Percentiles rank a stretch among this genome's conserved stretches.
Evolutionary conservation across 2,329 filamentous ascomycete species (phyloP).

Genomic region (Colletotrichum salicis): DNA sequence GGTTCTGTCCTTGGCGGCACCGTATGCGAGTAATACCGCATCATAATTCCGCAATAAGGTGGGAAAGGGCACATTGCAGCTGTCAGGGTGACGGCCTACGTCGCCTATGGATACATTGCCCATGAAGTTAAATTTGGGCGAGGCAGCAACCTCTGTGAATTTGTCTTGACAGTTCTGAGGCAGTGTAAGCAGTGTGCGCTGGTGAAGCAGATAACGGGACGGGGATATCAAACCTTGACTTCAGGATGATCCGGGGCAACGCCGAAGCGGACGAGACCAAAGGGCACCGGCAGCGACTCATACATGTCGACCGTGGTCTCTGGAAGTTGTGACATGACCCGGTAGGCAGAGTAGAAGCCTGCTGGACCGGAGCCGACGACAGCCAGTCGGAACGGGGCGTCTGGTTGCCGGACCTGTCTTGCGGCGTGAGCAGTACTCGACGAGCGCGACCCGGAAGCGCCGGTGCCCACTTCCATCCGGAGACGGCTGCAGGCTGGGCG

Average conservation of each 20-base stretch:
- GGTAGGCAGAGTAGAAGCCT: conserved; percentile 93
- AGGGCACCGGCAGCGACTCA: conserved; percentile 91
- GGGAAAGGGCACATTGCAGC: conserved; percentile 70
- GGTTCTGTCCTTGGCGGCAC: conserved; percentile 83
- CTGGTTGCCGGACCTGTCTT: conserved; percentile 30
- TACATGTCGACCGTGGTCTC: conserved; percentile 91
- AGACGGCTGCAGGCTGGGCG: not conserved
- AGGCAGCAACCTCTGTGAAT: conserved; percentile 87
- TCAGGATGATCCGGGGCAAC: conserved; percentile 99
- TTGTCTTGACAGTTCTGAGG: conserved; percentile 91
- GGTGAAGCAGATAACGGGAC: conserved; percentile 9
- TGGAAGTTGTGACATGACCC: conserved; percentile 80
- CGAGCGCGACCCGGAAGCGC: not conserved
- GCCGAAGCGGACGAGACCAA: conserved; percentile 90
- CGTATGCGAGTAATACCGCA: conserved; percentile 91
- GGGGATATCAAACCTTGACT: conserved; percentile 78
- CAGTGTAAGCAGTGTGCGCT: not conserved
- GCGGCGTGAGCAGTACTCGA: not conserved
- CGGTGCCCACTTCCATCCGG: conserved; percentile 3
- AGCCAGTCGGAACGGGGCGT: conserved; percentile 76
- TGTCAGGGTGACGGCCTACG: conserved; percentile 50
- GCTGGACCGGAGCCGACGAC: conserved; percentile 94
- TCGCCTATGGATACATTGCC: conserved; percentile 87
- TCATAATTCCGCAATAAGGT: conserved; percentile 86
- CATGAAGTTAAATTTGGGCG: conserved; percentile 86